Conservation (phyloP, 2,329 filamentous ascomycete genomes). For the Fusarium incarnatum region DNA sequence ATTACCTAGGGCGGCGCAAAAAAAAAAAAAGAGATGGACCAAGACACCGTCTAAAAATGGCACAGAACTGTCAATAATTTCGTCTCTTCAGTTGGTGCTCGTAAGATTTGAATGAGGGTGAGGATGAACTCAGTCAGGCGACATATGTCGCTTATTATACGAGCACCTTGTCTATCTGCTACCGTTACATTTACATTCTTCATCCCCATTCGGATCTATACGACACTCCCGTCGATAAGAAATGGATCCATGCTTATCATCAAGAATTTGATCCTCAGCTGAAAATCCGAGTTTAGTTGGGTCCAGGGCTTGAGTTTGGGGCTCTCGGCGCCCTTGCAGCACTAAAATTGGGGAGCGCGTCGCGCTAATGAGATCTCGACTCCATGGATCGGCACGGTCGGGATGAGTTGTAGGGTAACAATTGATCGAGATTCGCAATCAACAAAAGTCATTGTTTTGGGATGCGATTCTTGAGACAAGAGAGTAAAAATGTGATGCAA, state of each 20-base stretch:
- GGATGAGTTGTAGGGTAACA: neutral
- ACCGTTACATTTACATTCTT: neutral
- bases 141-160: neutral
- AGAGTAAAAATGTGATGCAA: neutral
- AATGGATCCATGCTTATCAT: neutral
- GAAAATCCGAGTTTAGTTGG: neutral
- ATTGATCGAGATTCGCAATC: neutral
- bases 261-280: neutral
- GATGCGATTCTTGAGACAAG: neutral
- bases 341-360: neutral
- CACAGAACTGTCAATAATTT: neutral
- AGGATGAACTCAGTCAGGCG: neutral
- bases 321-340: constrained; percentile 1
- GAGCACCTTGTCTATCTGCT: neutral
- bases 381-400: neutral
- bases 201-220: neutral
- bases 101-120: constrained; percentile 11
- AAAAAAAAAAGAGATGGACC: neutral
- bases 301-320: neutral
- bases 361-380: neutral
- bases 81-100: neutral
- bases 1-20: neutral
- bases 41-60: neutral
- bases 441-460: neutral
- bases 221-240: neutral